Conservation (phyloP, 495 filamentous ascomycete genomes). For the Halenospora varia region DNA sequence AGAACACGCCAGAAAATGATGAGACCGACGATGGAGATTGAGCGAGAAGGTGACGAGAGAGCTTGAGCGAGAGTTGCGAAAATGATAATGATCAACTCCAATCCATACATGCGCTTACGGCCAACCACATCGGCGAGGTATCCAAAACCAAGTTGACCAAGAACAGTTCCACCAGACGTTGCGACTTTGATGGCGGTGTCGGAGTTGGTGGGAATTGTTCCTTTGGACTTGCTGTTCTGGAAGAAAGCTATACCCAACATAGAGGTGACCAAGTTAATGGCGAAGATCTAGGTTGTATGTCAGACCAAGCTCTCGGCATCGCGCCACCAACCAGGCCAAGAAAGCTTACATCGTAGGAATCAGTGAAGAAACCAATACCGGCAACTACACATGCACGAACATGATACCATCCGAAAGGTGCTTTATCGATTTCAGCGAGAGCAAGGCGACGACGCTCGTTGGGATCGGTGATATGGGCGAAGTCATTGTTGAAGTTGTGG, state of each 20-base stretch:
- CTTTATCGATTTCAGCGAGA: slow-evolving; percentile 75
- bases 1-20: slow-evolving; percentile 88
- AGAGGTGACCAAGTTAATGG: slow-evolving; percentile 64
- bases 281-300: too few species aligned
- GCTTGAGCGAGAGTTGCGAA: slow-evolving; percentile 76
- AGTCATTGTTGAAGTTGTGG: slow-evolving; percentile 64
- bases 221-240: slow-evolving; percentile 42
- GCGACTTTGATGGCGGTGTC: slow-evolving; percentile 87
- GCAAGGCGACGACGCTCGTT: slow-evolving; percentile 72
- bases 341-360: slow-evolving; percentile 73
- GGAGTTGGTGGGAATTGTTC: slow-evolving; percentile 55
- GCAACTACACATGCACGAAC: slow-evolving; percentile 67
- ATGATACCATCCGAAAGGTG: slow-evolving; percentile 77
- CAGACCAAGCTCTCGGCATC: too few species aligned
- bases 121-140: slow-evolving; percentile 74
- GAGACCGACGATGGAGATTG: slow-evolving; percentile 68
- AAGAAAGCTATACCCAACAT: slow-evolving; percentile 75
- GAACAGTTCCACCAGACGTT: slow-evolving; percentile 81
- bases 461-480: slow-evolving; percentile 62
- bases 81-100: slow-evolving; percentile 87
- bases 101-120: slow-evolving; percentile 75
- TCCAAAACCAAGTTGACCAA: slow-evolving; percentile 80
- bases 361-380: slow-evolving; percentile 84
- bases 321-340: too few species aligned
- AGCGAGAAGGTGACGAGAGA: slow-evolving; percentile 61